Base-by-base conservation (phyloP, 768 basidiomycete genomes). In the Agaricus sinodeliciosus region DNA sequence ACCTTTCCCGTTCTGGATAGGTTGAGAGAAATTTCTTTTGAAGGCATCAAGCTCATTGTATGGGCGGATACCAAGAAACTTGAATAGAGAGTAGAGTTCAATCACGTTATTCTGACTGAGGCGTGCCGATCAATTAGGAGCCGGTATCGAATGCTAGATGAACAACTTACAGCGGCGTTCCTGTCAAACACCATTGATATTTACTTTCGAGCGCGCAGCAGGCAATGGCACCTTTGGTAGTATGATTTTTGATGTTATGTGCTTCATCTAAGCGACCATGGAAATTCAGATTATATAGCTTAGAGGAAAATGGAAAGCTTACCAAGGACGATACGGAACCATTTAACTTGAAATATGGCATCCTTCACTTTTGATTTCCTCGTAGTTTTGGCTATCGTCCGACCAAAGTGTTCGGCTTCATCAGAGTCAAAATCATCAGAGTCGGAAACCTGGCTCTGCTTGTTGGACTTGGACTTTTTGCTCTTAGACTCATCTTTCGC, bases 191-290 rank as follows among this genome's bases (percentile, higher is more conserved):
- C 94, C 94, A 96, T 49, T 89, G 76, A 66, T 78, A 93, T 61
- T 87, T 90, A 12, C 79, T 78, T 43, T 84, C 66, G n/a, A 95
- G 72, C 5, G 75, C 86, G 55, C 82, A 88, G 55, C 90, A 91
- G 0, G 90, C 92, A 35, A 84, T 72, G 2, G 90, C 82, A 27
- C 79, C 80, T 62, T 91, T 88, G 0, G 86, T 89, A 34, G 76
- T 84, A 46, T 81, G 75, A 61, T 94, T 92, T 74, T 94, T 95
- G 72, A 96, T 95, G 60, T 87, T 90, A 64, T 96, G 94, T 0
- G 94, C 94, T 62, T 96, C 93, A 62, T 96, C 94, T 90, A 48
- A 35, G 7, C 3, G 11, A 31, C 11, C 8, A 31, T 27, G 42
- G 19, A 5, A 45, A 51, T 42, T 12, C 35, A 4, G 27, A 18